Base-by-base conservation (phyloP, 371 early-diverging fungal genomes). In the Mucor indicus region DNA sequence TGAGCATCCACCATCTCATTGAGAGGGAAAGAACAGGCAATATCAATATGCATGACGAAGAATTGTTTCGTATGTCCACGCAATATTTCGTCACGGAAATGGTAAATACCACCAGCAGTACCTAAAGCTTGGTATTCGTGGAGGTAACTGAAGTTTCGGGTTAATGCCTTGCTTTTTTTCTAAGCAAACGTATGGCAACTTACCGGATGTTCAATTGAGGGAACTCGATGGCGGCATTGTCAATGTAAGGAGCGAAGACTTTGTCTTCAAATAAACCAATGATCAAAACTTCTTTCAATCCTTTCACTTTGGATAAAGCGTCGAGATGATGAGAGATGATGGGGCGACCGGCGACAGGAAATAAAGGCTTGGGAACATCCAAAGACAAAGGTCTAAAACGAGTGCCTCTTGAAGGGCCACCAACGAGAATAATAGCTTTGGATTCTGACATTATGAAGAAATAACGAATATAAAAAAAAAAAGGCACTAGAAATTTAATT, bases 381-480 rank as follows among this genome's bases (percentile, higher is more conserved):
- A 98, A 83, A 43, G 94, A 94, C 51, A 98, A 76, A n/a, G 98
- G 98, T 33, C 98, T 86, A 81, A 98, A 98, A 38, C 96, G 87
- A 9, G 98, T 98, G 41, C 94, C 98, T 52, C 95, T 85, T 32
- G 94, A 93, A 23, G 96, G 96, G 4, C 98, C 98, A 64, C 98
- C 98, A 41, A 98, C 98, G 32, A 98, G 84, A 59, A 98, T 89
- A 54, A 95, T 83, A 31, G 93, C 96, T 72, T 95, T 95, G 9
- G 53, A 45, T 27, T 53, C 53, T 31, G 53, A 30, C 53, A 53
- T 53, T 9, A 22, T 41, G 12, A 13, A 23, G 7, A 15, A 22
- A 15, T 29, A 22, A 29, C 13, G 13, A 38, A 37, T n/a, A 47
- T 19, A 29, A 32, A 47, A 47, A 20, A 38, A 38, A 20, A 17